Percentiles rank a stretch among this genome's conserved stretches.
Evolutionary conservation across 2,329 filamentous ascomycete species (phyloP).

Genomic region (Colletotrichum ledebouriae): DNA sequence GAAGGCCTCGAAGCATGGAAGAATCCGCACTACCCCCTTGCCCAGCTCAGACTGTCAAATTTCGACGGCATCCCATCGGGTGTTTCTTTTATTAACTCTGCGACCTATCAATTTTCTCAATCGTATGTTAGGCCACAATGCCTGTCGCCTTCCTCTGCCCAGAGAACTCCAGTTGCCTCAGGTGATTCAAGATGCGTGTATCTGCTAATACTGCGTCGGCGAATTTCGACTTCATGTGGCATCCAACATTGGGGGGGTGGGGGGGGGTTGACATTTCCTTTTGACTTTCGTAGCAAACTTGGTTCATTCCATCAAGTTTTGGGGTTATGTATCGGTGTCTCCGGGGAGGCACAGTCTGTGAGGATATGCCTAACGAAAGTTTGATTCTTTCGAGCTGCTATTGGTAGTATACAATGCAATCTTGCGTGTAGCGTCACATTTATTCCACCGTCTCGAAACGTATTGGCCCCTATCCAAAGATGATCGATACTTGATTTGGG

Average conservation of each 20-base stretch:
- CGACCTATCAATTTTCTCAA: not conserved
- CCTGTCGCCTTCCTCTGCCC: not conserved
- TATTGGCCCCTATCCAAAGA: not conserved
- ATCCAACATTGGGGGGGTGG: too few relatives aligned
- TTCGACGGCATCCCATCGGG: slow-evolving; percentile 4
- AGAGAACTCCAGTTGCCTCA: not conserved
- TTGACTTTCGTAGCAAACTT: too few relatives aligned
- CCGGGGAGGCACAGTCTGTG: not conserved
- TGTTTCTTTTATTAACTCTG: slow-evolving; percentile 5
- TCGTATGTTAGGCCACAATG: not conserved
- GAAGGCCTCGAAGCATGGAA: slow-evolving; percentile 25
- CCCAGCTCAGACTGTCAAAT: slow-evolving; percentile 7
- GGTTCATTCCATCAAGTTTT: too few relatives aligned
- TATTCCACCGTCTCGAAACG: slow-evolving; percentile 34
- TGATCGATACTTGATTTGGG: slow-evolving; percentile 30
- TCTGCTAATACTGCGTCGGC: not conserved
- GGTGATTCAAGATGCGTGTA: slow-evolving; percentile 1
- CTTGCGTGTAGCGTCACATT: slow-evolving; percentile 15
- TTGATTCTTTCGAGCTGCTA: not conserved
- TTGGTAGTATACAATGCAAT: slow-evolving; percentile 12
- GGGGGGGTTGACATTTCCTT: too few relatives aligned
- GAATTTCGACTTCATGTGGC: not conserved
- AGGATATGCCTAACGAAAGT: not conserved
- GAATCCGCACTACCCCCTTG: slow-evolving; percentile 6
- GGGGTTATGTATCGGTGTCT: not conserved